These are phyloP conservation scores for Aspergillus piperis DNA, from an alignment of 2,329 filamentous ascomycete genomes.

Conservation along the genomic window DNA sequence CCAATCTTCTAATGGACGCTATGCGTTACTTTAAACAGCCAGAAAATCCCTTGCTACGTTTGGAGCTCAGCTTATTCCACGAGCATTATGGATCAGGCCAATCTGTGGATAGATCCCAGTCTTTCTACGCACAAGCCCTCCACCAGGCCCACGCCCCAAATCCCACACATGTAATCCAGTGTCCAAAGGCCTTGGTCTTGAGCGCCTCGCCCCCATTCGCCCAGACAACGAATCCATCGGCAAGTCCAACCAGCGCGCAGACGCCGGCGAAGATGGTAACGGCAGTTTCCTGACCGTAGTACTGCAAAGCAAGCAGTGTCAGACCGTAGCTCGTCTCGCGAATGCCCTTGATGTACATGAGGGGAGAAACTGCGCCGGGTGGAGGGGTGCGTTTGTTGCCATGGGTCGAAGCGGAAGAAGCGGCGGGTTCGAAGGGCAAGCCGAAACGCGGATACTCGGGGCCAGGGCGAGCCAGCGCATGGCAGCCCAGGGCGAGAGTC, in stretches of 20 bases:
- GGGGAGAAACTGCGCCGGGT: conserved; percentile 10
- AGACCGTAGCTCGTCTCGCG: conserved; percentile 21
- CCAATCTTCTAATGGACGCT: no score
- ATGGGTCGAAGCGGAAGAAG: not conserved
- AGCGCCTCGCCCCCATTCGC: conserved; percentile 9
- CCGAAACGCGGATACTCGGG: conserved; percentile 13
- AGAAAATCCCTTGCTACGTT: no score
- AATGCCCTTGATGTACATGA: conserved; percentile 21
- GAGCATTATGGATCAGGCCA: no score
- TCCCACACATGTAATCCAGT: conserved; percentile 10
- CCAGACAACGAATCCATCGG: conserved; percentile 18
- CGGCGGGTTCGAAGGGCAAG: conserved; percentile 5
- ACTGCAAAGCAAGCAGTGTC: conserved; percentile 15
- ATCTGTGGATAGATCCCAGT: no score
- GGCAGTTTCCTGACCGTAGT: conserved; percentile 12
- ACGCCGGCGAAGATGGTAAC: conserved; percentile 15
- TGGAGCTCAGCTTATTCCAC: no score
- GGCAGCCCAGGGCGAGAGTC: conserved; percentile 3
- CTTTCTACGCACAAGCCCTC: conserved; percentile 13
- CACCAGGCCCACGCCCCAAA: conserved; percentile 16
- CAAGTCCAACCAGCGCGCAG: conserved; percentile 11
- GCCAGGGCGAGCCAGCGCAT: conserved; percentile 9
- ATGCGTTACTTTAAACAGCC: no score
- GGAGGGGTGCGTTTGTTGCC: not conserved
- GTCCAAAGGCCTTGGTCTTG: conserved; percentile 16